Evolutionary conservation across 2,329 filamentous ascomycete species (phyloP), one percentile per base, ranked within the genome.

Genomic region (Trichoderma sp.): DNA sequence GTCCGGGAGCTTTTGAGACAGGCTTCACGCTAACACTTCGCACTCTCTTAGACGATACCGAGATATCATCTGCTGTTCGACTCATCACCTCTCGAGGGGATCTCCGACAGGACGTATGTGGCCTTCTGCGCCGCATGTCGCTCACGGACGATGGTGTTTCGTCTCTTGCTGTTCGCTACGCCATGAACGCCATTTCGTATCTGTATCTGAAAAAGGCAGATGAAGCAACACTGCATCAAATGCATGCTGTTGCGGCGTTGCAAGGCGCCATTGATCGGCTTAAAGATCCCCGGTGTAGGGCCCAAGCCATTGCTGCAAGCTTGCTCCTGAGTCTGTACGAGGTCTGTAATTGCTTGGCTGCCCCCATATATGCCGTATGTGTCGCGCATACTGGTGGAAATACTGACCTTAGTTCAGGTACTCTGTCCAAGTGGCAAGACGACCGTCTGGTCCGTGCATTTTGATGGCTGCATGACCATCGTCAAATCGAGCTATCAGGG

Each of bases 231-330:
- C 37, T 46, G 18, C 46, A 69, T 58, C 63, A 69, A 6, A 69
- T 67, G 55, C 55, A 26, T 26, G 68, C 68, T 34, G 52, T 68
- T 18, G 37, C 63, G 18, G 63, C 68, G 8, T 21, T 69, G 5
- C 63, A 68, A 49, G 56, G 55, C 8, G 52, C 49, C 13, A 60
- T 68, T 43, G 55, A 59, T 34, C 55, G 64, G 34, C 49, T 51
- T 28, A n/a, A 51, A 3, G 60, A 69, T 55, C 32, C 59, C 13
- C 43, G 54, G 14, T 59, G 51, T 18, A 59, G 68, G 54, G 60
- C 68, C 21, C 68, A 69, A 26, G 68, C 68, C 18, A 66, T 69
- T 59, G 68, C 68, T 21, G 64, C 68, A 11, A 69, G 68, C 54
- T 51, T 69, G 55, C 64, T 69, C 7, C 64, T 69, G 4, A 69